phyloP scores from a whole-genome alignment of 2,329 filamentous ascomycete genomes.

The Aspergillus ochraceus region DNA sequence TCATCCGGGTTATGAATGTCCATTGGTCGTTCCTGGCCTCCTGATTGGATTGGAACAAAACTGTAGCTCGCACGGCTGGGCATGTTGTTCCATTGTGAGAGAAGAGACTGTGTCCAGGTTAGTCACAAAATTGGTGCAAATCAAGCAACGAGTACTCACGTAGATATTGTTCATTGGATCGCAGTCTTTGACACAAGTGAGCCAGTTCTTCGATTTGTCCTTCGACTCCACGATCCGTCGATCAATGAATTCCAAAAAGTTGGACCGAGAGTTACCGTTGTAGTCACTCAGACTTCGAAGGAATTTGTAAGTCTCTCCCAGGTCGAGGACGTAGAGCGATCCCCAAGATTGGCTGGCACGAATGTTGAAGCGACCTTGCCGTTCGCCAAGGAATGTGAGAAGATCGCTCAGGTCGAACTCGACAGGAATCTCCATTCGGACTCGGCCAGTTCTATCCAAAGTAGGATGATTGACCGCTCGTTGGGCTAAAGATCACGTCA shows the following conservation, averaged over 20 bases:
- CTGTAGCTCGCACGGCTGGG: conserved; percentile 47
- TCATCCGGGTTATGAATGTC: conserved; percentile 39
- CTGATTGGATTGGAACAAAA: conserved; percentile 34
- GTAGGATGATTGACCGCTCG: conserved; percentile 45
- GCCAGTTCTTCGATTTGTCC: conserved; percentile 46
- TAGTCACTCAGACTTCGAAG: conserved; percentile 39
- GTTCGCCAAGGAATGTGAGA: conserved; percentile 37
- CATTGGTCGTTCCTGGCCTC: conserved; percentile 37
- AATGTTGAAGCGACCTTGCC: conserved; percentile 45
- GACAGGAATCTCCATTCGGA: conserved; percentile 43
- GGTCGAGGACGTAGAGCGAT: conserved; percentile 43
- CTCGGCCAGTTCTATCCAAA: conserved; percentile 32
- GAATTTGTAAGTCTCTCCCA: conserved; percentile 44
- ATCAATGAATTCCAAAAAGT: conserved; percentile 46
- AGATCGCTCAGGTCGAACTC: conserved; percentile 42
- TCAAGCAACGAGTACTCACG: conserved; percentile 28
- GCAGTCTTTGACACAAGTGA: conserved; percentile 42
- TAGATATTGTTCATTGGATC: conserved; percentile 43
- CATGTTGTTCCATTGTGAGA: conserved; percentile 49
- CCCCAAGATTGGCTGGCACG: conserved; percentile 44
- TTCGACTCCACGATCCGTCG: conserved; percentile 45
- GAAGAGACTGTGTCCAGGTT: conserved; percentile 33
- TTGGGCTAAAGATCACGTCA: conserved; percentile 38
- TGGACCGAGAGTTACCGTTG: conserved; percentile 39
- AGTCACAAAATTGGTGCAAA: conserved; percentile 1